Percentiles rank a stretch among this genome's conserved stretches.
Evolutionary conservation across 192 early-diverging fungal species (phyloP).

Genomic region (Backusella tuberculispora): DNA sequence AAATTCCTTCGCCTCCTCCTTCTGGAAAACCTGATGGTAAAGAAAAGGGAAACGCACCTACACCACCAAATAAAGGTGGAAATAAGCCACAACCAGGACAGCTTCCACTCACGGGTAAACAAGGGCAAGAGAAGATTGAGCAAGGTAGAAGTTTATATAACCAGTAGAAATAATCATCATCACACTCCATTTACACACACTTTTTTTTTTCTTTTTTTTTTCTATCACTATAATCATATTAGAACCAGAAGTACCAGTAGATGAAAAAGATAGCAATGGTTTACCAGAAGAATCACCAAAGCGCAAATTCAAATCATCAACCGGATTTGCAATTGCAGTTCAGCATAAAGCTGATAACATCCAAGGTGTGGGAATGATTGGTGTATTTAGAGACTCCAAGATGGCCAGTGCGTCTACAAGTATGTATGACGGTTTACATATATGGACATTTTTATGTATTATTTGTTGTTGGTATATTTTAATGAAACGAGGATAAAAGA

Average conservation of each 20-base stretch:
- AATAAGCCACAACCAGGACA: background rate
- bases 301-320: background rate
- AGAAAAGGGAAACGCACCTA: background rate
- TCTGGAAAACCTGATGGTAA: background rate
- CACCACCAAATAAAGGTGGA: background rate
- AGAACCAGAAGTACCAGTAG: background rate
- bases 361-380: background rate
- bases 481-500: background rate
- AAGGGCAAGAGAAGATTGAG: background rate
- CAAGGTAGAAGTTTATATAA: background rate
- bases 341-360: background rate
- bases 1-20: background rate
- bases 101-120: background rate
- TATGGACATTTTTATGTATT: conserved; percentile 1
- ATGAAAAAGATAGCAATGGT: background rate
- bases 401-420: background rate
- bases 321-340: background rate
- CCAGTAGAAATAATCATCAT: no score
- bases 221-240: background rate
- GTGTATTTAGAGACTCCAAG: background rate
- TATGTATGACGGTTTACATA: conserved; percentile 7
- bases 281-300: background rate
- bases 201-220: background rate
- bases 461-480: background rate
- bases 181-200: no score